Percentiles rank a stretch among this genome's conserved stretches.
phyloP scores from a whole-genome alignment of 768 basidiomycete genomes.

The Hygrophorus russula region DNA sequence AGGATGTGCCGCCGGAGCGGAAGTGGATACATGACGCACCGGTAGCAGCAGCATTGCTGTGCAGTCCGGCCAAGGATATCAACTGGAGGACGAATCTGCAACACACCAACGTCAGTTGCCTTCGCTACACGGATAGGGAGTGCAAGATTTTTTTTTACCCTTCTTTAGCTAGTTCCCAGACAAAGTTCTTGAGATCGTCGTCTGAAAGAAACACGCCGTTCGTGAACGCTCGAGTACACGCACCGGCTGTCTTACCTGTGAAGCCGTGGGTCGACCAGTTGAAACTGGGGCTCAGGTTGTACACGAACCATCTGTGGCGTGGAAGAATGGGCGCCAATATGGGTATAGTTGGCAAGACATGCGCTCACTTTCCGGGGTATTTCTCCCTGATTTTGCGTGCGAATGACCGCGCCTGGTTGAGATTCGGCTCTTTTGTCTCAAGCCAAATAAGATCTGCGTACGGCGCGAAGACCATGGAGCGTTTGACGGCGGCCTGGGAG shows the following conservation, averaged over 20 bases:
- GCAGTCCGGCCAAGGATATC: conserved; percentile 83
- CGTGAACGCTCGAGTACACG: not conserved
- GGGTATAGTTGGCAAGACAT: conserved; percentile 2
- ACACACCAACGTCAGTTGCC: conserved; percentile 5
- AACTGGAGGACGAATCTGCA: conserved; percentile 80
- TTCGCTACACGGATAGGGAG: too few species aligned
- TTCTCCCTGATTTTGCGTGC: conserved; percentile 62
- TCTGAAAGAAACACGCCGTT: conserved; percentile 27
- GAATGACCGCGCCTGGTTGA: conserved; percentile 70
- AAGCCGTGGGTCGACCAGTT: conserved; percentile 86
- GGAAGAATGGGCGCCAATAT: too few species aligned
- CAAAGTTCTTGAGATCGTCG: conserved; percentile 67
- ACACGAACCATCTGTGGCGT: conserved; percentile 64
- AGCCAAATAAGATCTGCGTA: conserved; percentile 89
- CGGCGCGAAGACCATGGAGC: conserved; percentile 69
- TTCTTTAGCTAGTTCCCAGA: conserved; percentile 87
- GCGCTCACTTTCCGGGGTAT: conserved; percentile 58
- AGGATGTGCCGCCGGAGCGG: conserved; percentile 3
- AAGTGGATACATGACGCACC: conserved; percentile 28
- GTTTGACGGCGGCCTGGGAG: conserved; percentile 64
- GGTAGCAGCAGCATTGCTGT: conserved; percentile 70
- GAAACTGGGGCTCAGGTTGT: conserved; percentile 90
- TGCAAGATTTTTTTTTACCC: conserved; percentile 36
- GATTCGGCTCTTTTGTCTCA: conserved; percentile 82
- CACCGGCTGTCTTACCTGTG: conserved; percentile 31